phyloP scores from a whole-genome alignment of 108 stramenopile species.

The Cyclotella baltica region DNA sequence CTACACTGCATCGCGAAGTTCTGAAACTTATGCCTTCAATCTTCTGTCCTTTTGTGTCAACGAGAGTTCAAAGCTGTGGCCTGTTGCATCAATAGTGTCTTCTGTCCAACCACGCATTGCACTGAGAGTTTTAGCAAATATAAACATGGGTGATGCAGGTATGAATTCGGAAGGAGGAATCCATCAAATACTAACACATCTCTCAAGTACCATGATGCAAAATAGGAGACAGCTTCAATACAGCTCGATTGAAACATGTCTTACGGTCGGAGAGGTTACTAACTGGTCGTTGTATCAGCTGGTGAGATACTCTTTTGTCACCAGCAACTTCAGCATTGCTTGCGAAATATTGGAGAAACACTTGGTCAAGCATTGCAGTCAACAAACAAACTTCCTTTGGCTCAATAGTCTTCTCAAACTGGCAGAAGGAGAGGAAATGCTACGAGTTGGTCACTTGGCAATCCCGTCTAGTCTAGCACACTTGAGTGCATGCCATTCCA shows the following conservation, averaged over 20 bases:
- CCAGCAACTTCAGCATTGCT: conserved; percentile 25
- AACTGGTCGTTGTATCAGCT: conserved; percentile 37
- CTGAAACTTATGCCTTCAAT: conserved; percentile 29
- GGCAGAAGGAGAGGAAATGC: conserved; percentile 31
- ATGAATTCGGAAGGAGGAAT: neutral
- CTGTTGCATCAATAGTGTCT: conserved; percentile 17
- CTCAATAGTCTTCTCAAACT: conserved; percentile 16
- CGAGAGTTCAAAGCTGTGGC: conserved; percentile 2
- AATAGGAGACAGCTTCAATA: neutral
- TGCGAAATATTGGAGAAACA: conserved; percentile 21
- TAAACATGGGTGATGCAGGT: neutral
- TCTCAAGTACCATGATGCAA: conserved; percentile 12
- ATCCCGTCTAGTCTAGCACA: conserved; percentile 19
- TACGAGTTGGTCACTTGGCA: conserved; percentile 9
- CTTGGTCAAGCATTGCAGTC: conserved; percentile 9
- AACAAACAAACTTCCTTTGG: conserved; percentile 33
- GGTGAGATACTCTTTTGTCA: conserved; percentile 28
- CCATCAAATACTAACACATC: conserved; percentile 20
- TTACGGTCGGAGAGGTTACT: neutral
- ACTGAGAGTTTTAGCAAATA: neutral
- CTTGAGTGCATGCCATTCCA: conserved; percentile 19
- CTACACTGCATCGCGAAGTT: conserved; percentile 22
- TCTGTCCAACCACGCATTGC: conserved; percentile 22
- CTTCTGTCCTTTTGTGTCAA: conserved; percentile 21
- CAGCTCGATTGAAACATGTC: conserved; percentile 1